phyloP scores from a whole-genome alignment of 2,329 filamentous ascomycete genomes.

The Rasamsonia emersonii region DNA sequence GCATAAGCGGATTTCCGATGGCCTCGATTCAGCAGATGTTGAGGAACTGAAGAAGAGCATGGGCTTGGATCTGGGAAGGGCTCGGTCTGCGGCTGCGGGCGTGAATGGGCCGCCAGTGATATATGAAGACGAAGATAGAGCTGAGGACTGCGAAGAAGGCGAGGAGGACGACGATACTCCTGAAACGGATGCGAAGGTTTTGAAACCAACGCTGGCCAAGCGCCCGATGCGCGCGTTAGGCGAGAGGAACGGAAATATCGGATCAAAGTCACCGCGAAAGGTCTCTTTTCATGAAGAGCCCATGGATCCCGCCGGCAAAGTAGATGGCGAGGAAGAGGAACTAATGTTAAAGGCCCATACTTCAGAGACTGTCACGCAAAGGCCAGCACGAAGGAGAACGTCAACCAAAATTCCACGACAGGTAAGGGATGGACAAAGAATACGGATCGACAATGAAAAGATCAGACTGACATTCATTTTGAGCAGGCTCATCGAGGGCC shows the following conservation, averaged over 20 bases:
- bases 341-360: slow-evolving; percentile 25
- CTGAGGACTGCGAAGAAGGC: slow-evolving; percentile 18
- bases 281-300: slow-evolving; percentile 29
- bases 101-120: slow-evolving; percentile 22
- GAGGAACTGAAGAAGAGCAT: slow-evolving; percentile 36
- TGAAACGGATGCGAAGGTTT: slow-evolving; percentile 8
- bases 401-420: slow-evolving; percentile 21
- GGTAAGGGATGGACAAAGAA: slow-evolving; percentile 15
- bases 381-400: slow-evolving; percentile 17
- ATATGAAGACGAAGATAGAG: slow-evolving; percentile 20
- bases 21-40: slow-evolving; percentile 32
- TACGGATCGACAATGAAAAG: neutral
- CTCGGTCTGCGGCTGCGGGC: slow-evolving; percentile 14
- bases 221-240: slow-evolving; percentile 23
- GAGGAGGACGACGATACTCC: slow-evolving; percentile 10
- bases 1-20: slow-evolving; percentile 63
- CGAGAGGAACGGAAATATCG: slow-evolving; percentile 29
- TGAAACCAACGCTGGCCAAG: slow-evolving; percentile 7
- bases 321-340: slow-evolving; percentile 25
- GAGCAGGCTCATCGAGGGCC: slow-evolving; percentile 13
- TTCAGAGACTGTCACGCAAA: slow-evolving; percentile 21
- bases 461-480: neutral
- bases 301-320: slow-evolving; percentile 17
- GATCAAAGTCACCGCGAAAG: slow-evolving; percentile 24
- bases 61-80: slow-evolving; percentile 32